phyloP scores from a whole-genome alignment of 179 eudicot genomes.

The Amaranthus tricolor region DNA sequence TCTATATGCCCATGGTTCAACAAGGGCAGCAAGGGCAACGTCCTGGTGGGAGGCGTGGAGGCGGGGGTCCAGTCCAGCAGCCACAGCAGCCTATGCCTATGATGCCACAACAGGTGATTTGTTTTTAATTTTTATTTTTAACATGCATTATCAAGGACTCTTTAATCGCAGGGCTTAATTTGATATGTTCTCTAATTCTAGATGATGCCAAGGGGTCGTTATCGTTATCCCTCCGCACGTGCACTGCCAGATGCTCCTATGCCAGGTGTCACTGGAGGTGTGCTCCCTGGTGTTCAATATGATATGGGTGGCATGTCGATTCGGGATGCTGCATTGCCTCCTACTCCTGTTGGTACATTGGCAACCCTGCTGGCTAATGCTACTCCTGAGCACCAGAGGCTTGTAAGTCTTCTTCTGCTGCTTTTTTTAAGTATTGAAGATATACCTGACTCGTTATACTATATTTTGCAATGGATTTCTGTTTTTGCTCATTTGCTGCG shows the following conservation, averaged over 20 bases:
- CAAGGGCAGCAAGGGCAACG: conserved; percentile 73
- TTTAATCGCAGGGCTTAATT: background rate
- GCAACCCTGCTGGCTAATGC: conserved; percentile 81
- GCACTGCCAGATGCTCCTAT: conserved; percentile 52
- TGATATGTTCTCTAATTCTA: conserved; percentile 14
- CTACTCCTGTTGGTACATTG: conserved; percentile 65
- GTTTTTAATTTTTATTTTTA: background rate
- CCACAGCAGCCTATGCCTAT: conserved; percentile 65
- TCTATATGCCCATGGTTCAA: conserved; percentile 56
- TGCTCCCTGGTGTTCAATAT: conserved; percentile 55
- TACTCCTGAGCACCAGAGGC: conserved; percentile 72
- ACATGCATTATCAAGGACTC: background rate
- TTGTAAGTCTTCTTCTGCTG: background rate
- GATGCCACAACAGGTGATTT: conserved; percentile 59
- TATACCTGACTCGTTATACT: background rate
- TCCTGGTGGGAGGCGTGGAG: conserved; percentile 74
- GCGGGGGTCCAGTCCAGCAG: conserved; percentile 56
- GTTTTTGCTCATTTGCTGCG: background rate
- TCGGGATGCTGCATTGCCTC: conserved; percentile 53
- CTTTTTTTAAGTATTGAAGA: background rate
- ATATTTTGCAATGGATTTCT: background rate
- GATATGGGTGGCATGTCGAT: conserved; percentile 71
- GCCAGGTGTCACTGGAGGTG: conserved; percentile 45
- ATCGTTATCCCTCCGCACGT: conserved; percentile 73
- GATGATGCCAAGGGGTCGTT: conserved; percentile 84